Conservation (phyloP, 2,329 filamentous ascomycete species). For the Chrysoporthe puriensis region DNA sequence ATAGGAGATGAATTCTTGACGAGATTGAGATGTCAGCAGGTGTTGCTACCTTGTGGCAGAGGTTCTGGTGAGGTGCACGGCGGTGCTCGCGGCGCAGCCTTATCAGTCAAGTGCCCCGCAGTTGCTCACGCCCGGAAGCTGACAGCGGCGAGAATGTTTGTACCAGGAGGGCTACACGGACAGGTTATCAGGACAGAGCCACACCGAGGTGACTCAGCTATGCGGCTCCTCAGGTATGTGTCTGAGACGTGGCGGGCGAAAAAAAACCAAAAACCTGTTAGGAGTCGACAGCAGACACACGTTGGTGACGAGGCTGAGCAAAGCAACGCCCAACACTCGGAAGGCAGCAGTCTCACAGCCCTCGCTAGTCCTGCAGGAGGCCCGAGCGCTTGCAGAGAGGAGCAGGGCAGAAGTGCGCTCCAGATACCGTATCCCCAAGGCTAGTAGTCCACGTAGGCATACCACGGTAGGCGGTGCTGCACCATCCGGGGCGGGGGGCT, state of each 20-base stretch:
- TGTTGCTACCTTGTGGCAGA: neutral
- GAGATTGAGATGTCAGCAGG: neutral
- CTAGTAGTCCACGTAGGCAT: neutral
- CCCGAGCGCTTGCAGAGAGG: neutral
- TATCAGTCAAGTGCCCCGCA: neutral
- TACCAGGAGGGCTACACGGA: too few species aligned
- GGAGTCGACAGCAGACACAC: neutral
- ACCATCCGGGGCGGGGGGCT: too few species aligned
- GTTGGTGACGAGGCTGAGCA: neutral
- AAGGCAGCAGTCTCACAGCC: constrained; percentile 1
- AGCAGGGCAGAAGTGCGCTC: neutral
- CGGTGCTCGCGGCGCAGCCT: neutral
- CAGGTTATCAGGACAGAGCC: neutral
- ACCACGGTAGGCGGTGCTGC: too few species aligned
- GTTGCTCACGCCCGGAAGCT: neutral
- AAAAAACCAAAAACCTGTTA: neutral
- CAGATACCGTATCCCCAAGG: neutral
- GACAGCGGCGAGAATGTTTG: neutral
- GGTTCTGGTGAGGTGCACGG: neutral
- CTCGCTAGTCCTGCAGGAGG: constrained; percentile 6
- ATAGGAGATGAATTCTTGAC: neutral
- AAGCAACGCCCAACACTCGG: neutral
- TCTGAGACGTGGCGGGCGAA: too few species aligned
- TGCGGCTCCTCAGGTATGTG: neutral
- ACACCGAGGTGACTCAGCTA: neutral